Base-by-base conservation (phyloP, 176 grass and related monocot species). In the Pharus latifolius region DNA sequence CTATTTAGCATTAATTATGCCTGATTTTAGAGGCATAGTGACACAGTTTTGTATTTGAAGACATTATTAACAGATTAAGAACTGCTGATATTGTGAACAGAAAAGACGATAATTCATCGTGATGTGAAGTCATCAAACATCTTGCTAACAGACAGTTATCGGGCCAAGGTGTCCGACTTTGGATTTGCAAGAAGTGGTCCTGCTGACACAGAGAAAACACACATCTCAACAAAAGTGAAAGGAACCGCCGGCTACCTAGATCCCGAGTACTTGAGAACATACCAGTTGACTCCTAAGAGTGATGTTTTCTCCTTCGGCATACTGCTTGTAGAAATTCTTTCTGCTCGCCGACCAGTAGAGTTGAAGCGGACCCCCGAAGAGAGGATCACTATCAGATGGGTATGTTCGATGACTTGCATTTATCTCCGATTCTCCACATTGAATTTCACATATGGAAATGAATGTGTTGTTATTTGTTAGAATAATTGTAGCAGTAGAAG, bases 71-170 rank as follows among this genome's bases (percentile, higher is more conserved):
- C 14, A 20, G 31, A 45, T 54, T 77, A 27, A 75, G 31, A 70
- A 63, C 17, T 49, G 74, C 1, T 86, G 41, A 23, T 55, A 25
- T 8, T 83, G 30, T 85, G 52, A 52, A 79, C 87, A 99, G 95
- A 99, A 64, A 99, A 88, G 82, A 99, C 90, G 0, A 99, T 99
- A 87, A 99, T 99, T 69, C 95, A 99, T 62, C 90, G 95, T 7
- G 95, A 99, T 79, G 95, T 99, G 22, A 99, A 99, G 80, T 99
- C 95, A 34, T 99, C 95, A 34, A 99, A 99, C 69, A 99, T 99
- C 81, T 82, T 99, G 31, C 78, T 99, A 19, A 99, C 96, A 27
- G 96, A 99, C 47, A 88, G 75, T 73, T 99, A 86, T 50, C 85
- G 96, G 10, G 90, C 87, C 24, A 99, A 99, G 78, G 96, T 99